Evolutionary conservation across 495 filamentous ascomycete species (phyloP), one percentile per base, ranked within the genome.

Genomic region (Lasiosphaeria miniovina): DNA sequence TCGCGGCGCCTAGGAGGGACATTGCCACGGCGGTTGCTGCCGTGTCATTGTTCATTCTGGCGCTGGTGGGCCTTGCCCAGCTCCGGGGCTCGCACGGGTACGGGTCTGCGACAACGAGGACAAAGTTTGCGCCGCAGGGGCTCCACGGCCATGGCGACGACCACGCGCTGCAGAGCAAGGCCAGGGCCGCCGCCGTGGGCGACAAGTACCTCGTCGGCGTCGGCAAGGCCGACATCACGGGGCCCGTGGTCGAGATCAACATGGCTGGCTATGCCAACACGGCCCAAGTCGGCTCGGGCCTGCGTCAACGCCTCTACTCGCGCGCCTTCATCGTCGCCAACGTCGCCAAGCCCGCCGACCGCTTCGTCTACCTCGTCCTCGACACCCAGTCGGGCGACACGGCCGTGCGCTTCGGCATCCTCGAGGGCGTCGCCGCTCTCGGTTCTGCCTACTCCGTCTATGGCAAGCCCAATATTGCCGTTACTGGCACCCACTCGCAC

Each of bases 221-320:
- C 7, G 94, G 94, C 24, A 97, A 95, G 67, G 93, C 89, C 11
- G 94, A 98, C 74, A 90, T 98, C 61, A 98, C 94, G 36, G 94
- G 94, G 70, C 92, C 85, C 8, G 80, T 80, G 33, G 75, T 81
- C 17, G 74, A 80, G 68, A 64, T 82, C 63, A 76, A 78, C 68
- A 78, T 80, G 61, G 74, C 76, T 68, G 91, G 91, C 49, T 96
- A 95, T 75, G 91, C 93, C 34, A 83, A 87, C 70, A 69, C 84
- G 15, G 80, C 78, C n/a, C 92, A 96, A 69, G 71, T 87, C 54
- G 93, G 93, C 32, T 85, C 86, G 46, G 93, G 93, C 36, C 75
- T 97, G 31, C 86, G 91, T 53, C 91, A 96, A 71, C 82, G 93
- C 52, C 78, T 97, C 52, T 90, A 91, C 72, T 91, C 91, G 14